These are phyloP conservation scores for Phalaenopsis equestris DNA, from an alignment of 106 monocot genomes.

Conservation along the genomic window DNA sequence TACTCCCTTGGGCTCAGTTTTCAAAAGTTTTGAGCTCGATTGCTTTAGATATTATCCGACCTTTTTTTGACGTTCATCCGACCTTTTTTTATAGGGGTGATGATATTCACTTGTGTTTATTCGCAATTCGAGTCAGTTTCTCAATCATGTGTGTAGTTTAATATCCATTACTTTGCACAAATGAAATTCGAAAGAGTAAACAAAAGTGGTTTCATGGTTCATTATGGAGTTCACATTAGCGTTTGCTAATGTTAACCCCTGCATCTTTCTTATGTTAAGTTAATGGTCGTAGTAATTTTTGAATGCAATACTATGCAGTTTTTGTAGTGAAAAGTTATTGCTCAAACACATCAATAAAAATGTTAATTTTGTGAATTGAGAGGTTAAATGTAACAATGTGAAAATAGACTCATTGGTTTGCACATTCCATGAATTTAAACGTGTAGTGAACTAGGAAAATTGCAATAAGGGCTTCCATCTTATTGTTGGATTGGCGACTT, in stretches of 20 bases:
- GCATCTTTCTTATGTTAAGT: neutral
- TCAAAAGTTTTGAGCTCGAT: neutral
- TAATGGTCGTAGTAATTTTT: neutral
- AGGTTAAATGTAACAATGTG: neutral
- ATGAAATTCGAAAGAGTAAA: neutral
- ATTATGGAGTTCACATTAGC: neutral
- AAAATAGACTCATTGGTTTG: neutral
- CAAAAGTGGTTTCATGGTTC: neutral
- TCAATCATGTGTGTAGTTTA: neutral
- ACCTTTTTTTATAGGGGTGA: conserved; percentile 1
- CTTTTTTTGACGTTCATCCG: neutral
- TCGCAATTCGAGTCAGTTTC: neutral
- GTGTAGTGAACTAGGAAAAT: neutral
- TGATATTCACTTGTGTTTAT: neutral
- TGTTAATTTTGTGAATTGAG: neutral
- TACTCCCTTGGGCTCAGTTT: neutral
- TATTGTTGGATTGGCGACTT: neutral
- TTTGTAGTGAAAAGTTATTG: neutral
- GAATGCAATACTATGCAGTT: neutral
- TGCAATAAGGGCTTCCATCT: neutral
- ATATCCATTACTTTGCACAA: neutral
- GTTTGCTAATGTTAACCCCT: neutral
- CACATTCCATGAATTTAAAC: neutral
- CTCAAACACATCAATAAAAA: neutral
- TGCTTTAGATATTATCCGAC: neutral